Conservation (phyloP, 441 rosid genomes). For the Corymbia citriodora region DNA sequence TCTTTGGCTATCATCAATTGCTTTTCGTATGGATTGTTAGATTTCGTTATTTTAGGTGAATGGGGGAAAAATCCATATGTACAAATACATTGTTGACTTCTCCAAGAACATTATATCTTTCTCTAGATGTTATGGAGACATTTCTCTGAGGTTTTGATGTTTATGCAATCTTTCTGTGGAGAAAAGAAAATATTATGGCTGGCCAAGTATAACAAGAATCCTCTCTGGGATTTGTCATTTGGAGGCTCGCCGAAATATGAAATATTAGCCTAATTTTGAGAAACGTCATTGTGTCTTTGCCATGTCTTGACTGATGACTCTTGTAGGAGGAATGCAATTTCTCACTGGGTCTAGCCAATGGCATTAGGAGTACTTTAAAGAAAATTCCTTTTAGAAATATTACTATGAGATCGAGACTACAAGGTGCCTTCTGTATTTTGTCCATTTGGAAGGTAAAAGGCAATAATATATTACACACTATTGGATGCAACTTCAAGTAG, state of each 20-base stretch:
- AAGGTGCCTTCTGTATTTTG: background rate
- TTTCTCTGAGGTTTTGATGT: background rate
- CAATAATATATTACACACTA: background rate
- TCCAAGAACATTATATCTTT: background rate
- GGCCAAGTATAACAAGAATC: background rate
- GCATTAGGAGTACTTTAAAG: background rate
- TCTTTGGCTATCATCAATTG: background rate
- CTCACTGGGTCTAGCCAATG: background rate
- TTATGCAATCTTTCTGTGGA: background rate
- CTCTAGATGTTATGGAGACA: background rate
- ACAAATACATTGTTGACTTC: background rate
- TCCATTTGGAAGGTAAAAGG: background rate
- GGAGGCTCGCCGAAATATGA: background rate
- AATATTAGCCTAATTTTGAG: background rate
- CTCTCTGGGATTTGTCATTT: background rate
- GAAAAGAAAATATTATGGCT: background rate
- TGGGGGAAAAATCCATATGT: background rate
- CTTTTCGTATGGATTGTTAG: background rate
- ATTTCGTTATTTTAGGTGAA: background rate
- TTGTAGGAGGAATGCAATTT: background rate
- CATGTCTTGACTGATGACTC: background rate
- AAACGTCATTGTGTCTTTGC: background rate
- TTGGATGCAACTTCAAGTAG: background rate
- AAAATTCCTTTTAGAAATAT: background rate
- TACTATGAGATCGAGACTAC: background rate